A percentile compares a stretch with the other conserved stretches of the same genome.
phyloP scores from a whole-genome alignment of 805 yeast species.

The Millerozyma miso region DNA sequence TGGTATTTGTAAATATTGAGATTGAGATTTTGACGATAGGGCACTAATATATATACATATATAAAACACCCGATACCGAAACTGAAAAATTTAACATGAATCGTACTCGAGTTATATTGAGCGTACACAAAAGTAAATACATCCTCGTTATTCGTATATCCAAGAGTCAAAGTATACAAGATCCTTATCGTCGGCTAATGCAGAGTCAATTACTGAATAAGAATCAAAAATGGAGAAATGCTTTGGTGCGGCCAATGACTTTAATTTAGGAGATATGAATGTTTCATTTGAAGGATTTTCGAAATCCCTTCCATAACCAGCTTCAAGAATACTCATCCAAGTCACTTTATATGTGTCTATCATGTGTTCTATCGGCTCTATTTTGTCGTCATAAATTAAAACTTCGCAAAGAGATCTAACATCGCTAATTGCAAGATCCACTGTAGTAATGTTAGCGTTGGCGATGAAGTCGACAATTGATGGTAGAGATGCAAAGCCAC shows the following conservation, averaged over 20 bases:
- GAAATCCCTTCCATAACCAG: constrained; percentile 48
- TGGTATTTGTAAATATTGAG: too few species aligned
- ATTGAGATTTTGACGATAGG: too few species aligned
- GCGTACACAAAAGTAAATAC: too few species aligned
- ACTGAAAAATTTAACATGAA: too few species aligned
- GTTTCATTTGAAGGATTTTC: constrained; percentile 14
- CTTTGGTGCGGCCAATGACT: constrained; percentile 9
- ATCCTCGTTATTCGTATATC: constrained; percentile 16
- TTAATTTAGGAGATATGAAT: constrained; percentile 6
- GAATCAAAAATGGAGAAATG: constrained; percentile 29
- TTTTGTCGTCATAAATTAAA: constrained; percentile 76
- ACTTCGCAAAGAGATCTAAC: constrained; percentile 85
- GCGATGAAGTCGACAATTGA: constrained; percentile 73
- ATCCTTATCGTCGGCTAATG: constrained; percentile 25
- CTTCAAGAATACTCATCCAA: constrained; percentile 73
- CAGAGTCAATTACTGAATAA: constrained; percentile 21
- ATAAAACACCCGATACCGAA: too few species aligned
- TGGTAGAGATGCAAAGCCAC: constrained; percentile 64
- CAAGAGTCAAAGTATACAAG: constrained; percentile 31
- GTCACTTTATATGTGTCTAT: constrained; percentile 73
- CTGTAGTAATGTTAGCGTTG: constrained; percentile 69
- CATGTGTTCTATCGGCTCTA: constrained; percentile 55
- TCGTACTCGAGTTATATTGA: too few species aligned
- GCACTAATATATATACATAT: too few species aligned
- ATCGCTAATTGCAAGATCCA: constrained; percentile 70